These are phyloP conservation scores for Phanerochaete carnosa DNA, from an alignment of 768 basidiomycete genomes.

Conservation along the genomic window DNA sequence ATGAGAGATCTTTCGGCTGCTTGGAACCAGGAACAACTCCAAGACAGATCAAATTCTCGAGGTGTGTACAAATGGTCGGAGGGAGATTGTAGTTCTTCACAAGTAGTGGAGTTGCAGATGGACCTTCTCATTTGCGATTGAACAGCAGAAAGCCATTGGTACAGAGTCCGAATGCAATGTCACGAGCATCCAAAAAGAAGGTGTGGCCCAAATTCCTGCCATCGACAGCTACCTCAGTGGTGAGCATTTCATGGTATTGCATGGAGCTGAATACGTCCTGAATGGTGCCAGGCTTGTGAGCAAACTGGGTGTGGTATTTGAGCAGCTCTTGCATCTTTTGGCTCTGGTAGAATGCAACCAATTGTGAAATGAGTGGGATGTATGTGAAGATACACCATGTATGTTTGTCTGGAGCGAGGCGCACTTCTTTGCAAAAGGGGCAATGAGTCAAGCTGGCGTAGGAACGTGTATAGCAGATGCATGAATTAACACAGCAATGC, in stretches of 20 bases:
- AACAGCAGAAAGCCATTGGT: conserved; percentile 41
- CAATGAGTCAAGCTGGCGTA: too few relatives aligned
- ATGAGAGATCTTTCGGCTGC: conserved; percentile 5
- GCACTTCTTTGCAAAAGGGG: too few relatives aligned
- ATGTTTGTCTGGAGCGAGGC: too few relatives aligned
- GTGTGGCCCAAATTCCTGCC: conserved; percentile 20
- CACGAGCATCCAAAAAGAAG: conserved; percentile 34
- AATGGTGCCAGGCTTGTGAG: background rate
- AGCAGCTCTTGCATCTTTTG: too few relatives aligned
- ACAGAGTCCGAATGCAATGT: conserved; percentile 40
- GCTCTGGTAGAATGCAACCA: too few relatives aligned
- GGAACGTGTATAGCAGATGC: too few relatives aligned
- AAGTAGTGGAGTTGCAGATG: conserved; percentile 40
- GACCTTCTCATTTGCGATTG: conserved; percentile 26
- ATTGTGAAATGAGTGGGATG: too few relatives aligned
- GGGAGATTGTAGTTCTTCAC: conserved; percentile 35
- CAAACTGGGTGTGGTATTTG: too few relatives aligned
- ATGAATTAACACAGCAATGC: too few relatives aligned
- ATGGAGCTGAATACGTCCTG: background rate
- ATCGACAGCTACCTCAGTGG: conserved; percentile 25
- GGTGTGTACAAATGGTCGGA: conserved; percentile 15
- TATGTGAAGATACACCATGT: too few relatives aligned
- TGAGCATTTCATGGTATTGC: background rate
- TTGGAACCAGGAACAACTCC: conserved; percentile 22
- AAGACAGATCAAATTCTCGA: conserved; percentile 17